Conservation (phyloP, 1,139 yeast genomes). For the Hyphopichia pseudoburtonii region DNA sequence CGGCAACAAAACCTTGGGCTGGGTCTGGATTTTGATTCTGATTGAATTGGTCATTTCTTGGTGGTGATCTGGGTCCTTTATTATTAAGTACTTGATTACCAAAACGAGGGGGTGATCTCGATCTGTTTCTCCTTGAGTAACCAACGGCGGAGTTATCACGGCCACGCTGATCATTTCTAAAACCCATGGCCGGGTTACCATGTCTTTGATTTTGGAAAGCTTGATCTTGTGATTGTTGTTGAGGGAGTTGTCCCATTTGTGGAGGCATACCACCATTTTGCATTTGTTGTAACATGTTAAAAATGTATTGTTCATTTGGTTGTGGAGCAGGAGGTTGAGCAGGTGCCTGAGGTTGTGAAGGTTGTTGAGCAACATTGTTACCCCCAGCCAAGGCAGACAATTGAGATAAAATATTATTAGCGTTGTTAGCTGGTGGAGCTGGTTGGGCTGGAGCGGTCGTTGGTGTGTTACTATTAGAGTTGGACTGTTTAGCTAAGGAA, state of each 20-base stretch:
- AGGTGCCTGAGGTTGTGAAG: constrained; percentile 6
- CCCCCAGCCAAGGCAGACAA: constrained; percentile 43
- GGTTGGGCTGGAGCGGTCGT: constrained; percentile 22
- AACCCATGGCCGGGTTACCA: constrained; percentile 11
- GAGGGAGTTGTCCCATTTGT: constrained; percentile 9
- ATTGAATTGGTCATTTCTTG: constrained; percentile 21
- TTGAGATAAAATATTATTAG: constrained; percentile 45
- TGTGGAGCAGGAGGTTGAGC: constrained; percentile 14
- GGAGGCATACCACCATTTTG: constrained; percentile 20
- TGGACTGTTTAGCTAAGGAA: constrained; percentile 44
- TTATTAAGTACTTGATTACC: constrained; percentile 13
- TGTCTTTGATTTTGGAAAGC: constrained; percentile 16
- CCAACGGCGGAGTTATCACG: constrained; percentile 29
- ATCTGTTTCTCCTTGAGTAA: constrained; percentile 52
- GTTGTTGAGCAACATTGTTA: constrained; percentile 14
- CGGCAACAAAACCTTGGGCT: constrained; percentile 8
- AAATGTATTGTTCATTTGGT: constrained; percentile 30
- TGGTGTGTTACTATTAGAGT: constrained; percentile 27
- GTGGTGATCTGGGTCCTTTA: constrained; percentile 36
- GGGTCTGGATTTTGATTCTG: constrained; percentile 15
- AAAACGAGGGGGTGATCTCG: constrained; percentile 53
- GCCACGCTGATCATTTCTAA: constrained; percentile 31
- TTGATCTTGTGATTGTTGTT: constrained; percentile 7
- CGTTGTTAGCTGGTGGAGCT: constrained; percentile 14
- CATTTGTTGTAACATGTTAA: constrained; percentile 47